Evolutionary conservation across 805 yeast genomes (phyloP).

Genomic region (Yarrowia sp.): DNA sequence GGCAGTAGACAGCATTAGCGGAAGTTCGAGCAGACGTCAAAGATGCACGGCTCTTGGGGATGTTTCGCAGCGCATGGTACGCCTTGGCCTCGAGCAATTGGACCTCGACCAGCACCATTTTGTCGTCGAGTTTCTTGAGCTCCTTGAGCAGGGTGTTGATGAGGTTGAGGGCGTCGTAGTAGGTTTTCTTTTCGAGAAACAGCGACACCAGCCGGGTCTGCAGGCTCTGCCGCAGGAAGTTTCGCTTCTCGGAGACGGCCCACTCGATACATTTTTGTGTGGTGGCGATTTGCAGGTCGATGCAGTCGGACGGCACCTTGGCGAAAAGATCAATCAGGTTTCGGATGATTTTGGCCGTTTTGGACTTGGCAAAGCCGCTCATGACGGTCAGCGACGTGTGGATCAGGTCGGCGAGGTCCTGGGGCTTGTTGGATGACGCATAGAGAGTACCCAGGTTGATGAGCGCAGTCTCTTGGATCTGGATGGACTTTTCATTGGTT

Average conservation of each 20-base stretch:
- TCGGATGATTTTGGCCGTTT: conserved; percentile 87
- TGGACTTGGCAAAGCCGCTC: conserved; percentile 83
- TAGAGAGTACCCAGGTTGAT: conserved; percentile 74
- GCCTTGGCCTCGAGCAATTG: conserved; percentile 88
- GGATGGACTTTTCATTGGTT: conserved; percentile 45
- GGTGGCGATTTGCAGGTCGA: conserved; percentile 68
- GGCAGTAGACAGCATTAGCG: conserved; percentile 95
- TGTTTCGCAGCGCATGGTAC: conserved; percentile 85
- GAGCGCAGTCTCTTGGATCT: conserved; percentile 66
- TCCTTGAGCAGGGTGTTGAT: conserved; percentile 73
- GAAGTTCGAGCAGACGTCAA: conserved; percentile 93
- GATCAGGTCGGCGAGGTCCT: conserved; percentile 59
- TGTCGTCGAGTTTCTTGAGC: conserved; percentile 92
- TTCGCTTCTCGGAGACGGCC: conserved; percentile 78
- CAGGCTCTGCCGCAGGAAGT: conserved; percentile 83
- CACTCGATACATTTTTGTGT: conserved; percentile 81
- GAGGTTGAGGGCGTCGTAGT: conserved; percentile 67
- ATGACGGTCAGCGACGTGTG: conserved; percentile 67
- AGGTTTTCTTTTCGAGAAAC: conserved; percentile 62
- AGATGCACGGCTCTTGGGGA: conserved; percentile 88
- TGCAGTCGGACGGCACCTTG: conserved; percentile 51
- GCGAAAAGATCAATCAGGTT: conserved; percentile 77
- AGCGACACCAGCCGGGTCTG: conserved; percentile 79
- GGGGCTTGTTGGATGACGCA: conserved; percentile 47
- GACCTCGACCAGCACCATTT: conserved; percentile 90